Conservation (phyloP, 2,329 filamentous ascomycete genomes). For the Monosporascus sp. region DNA sequence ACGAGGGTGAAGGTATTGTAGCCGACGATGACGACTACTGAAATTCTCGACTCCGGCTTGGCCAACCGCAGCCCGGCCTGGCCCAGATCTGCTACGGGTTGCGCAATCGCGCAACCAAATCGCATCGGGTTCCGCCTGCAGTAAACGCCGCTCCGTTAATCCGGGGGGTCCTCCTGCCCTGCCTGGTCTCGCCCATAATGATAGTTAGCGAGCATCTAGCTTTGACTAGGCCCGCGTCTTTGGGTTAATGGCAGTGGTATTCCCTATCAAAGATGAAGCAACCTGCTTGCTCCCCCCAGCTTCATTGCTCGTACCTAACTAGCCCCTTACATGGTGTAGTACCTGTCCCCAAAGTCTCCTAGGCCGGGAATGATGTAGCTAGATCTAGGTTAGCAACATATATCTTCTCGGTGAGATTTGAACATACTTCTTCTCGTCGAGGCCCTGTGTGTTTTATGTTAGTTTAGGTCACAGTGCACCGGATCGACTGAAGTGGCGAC, state of each 20-base stretch:
- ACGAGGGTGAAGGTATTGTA: constrained; percentile 49
- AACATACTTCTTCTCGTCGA: constrained; percentile 93
- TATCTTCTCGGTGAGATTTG: constrained; percentile 1
- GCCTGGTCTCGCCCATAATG: background rate
- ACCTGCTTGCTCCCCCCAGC: background rate
- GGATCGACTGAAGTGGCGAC: constrained; percentile 1
- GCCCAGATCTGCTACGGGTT: too few relatives aligned
- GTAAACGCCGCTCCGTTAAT: too few relatives aligned
- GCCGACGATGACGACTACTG: constrained; percentile 54
- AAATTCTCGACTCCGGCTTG: constrained; percentile 11
- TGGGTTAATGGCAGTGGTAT: background rate
- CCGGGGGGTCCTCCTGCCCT: too few relatives aligned
- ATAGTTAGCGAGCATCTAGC: background rate
- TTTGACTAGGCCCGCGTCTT: background rate
- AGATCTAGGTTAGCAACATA: constrained; percentile 32
- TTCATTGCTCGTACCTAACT: constrained; percentile 1
- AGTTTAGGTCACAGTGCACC: constrained; percentile 8
- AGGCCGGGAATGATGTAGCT: constrained; percentile 95
- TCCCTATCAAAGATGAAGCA: background rate
- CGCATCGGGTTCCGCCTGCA: too few relatives aligned
- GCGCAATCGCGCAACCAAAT: too few relatives aligned
- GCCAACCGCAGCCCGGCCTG: too few relatives aligned
- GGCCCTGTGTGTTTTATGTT: constrained; percentile 48
- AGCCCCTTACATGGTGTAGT: constrained; percentile 72
- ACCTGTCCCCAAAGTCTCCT: constrained; percentile 92